A percentile compares a stretch with the other conserved stretches of the same genome.
phyloP scores from a whole-genome alignment of 2,329 filamentous ascomycete genomes.

The Ophiostoma perfectum region DNA sequence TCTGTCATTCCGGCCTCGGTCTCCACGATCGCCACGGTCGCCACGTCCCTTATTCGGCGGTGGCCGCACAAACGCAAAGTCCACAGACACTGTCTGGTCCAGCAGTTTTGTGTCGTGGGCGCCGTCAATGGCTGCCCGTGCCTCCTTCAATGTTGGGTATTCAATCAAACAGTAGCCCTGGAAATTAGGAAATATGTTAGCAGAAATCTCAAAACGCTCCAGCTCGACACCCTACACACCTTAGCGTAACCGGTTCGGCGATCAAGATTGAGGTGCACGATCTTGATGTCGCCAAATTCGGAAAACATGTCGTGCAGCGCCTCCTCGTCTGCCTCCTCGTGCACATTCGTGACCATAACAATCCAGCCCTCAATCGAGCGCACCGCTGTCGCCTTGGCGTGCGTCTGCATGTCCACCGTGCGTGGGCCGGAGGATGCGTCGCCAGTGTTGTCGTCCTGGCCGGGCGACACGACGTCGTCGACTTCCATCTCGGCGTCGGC shows the following conservation, averaged over 20 bases:
- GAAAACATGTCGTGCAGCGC: slow-evolving; percentile 74
- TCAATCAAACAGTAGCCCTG: slow-evolving; percentile 83
- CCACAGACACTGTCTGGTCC: slow-evolving; percentile 73
- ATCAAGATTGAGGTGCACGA: slow-evolving; percentile 77
- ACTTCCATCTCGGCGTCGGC: slow-evolving; percentile 37
- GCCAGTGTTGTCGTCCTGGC: slow-evolving; percentile 14
- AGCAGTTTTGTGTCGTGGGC: slow-evolving; percentile 72
- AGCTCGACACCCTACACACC: slow-evolving; percentile 42
- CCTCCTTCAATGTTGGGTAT: slow-evolving; percentile 72
- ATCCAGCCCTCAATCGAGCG: slow-evolving; percentile 89
- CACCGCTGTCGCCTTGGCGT: slow-evolving; percentile 69
- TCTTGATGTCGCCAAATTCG: slow-evolving; percentile 83
- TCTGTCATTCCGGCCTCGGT: slow-evolving; percentile 10
- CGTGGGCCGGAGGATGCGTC: slow-evolving; percentile 17
- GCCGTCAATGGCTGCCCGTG: slow-evolving; percentile 73
- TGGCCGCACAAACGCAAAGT: slow-evolving; percentile 80
- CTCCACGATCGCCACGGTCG: slow-evolving; percentile 9
- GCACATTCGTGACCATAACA: slow-evolving; percentile 77
- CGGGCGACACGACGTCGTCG: slow-evolving; percentile 19
- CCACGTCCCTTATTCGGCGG: slow-evolving; percentile 54
- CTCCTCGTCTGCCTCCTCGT: slow-evolving; percentile 82
- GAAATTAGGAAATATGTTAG: too few species aligned
- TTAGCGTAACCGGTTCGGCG: slow-evolving; percentile 81
- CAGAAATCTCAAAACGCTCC: slow-evolving; percentile 1
- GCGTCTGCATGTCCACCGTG: slow-evolving; percentile 60